Conservation (phyloP, 179 eudicot species). For the Silene coronaria region DNA sequence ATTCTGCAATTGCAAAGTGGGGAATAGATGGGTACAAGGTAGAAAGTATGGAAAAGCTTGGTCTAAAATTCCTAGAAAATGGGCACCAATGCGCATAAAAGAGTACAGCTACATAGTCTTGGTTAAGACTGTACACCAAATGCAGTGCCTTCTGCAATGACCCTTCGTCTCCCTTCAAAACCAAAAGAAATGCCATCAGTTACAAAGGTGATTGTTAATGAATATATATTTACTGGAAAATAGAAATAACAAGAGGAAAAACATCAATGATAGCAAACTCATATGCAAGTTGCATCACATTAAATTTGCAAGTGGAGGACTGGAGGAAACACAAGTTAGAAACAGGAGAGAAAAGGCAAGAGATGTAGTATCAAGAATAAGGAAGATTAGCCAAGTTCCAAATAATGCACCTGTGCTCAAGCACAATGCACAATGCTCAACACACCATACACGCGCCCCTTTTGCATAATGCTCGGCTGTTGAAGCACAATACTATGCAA, state of each 20-base stretch:
- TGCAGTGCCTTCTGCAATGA: conserved; percentile 68
- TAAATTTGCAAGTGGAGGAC: neutral
- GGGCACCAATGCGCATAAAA: conserved; percentile 99
- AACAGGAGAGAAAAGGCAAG: neutral
- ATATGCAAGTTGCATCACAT: neutral
- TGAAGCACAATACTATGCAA: neutral
- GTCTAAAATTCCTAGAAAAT: conserved; percentile 70
- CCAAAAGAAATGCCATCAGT: conserved; percentile 19
- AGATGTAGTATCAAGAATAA: neutral
- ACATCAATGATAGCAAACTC: neutral
- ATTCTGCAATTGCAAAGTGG: conserved; percentile 88
- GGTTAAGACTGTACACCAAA: conserved; percentile 46
- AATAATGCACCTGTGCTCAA: neutral
- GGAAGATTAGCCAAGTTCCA: neutral
- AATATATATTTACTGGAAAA: neutral
- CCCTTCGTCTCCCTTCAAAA: conserved; percentile 72
- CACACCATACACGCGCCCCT: neutral
- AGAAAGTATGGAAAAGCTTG: conserved; percentile 61
- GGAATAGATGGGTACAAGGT: conserved; percentile 77
- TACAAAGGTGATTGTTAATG: neutral
- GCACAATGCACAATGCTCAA: neutral
- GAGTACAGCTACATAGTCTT: conserved; percentile 71
- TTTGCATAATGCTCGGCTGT: neutral
- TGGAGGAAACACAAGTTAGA: neutral
- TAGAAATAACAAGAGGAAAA: neutral